Conservation (phyloP, 768 basidiomycete species). For the Agaricus sinodeliciosus region DNA sequence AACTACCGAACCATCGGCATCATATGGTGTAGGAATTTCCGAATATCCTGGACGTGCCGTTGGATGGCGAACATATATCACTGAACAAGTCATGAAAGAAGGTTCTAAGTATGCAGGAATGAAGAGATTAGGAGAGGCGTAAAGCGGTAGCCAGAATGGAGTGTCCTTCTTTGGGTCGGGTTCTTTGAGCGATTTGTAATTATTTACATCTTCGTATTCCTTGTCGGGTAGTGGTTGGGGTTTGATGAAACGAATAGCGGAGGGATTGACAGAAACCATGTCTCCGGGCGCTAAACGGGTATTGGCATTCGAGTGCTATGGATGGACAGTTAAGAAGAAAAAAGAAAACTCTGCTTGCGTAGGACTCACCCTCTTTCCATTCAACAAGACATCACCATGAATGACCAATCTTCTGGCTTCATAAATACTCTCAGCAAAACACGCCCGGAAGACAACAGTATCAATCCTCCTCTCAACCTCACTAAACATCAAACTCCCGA, state of each 20-base stretch:
- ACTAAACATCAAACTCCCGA: slow-evolving; percentile 91
- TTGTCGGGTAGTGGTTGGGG: slow-evolving; percentile 18
- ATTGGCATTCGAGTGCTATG: slow-evolving; percentile 76
- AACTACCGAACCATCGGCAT: slow-evolving; percentile 90
- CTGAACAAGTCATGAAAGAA: slow-evolving; percentile 84
- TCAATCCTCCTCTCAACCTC: slow-evolving; percentile 96
- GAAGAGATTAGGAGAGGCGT: slow-evolving; percentile 88
- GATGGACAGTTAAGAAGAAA: slow-evolving; percentile 6
- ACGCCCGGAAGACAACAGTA: slow-evolving; percentile 83
- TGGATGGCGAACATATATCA: slow-evolving; percentile 90
- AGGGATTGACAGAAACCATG: slow-evolving; percentile 84
- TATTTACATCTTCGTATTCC: slow-evolving; percentile 29
- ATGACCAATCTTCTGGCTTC: slow-evolving; percentile 83
- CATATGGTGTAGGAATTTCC: slow-evolving; percentile 93
- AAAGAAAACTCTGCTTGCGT: neutral
- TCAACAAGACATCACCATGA: slow-evolving; percentile 81
- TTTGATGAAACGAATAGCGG: slow-evolving; percentile 68
- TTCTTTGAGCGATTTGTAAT: slow-evolving; percentile 12
- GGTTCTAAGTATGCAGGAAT: slow-evolving; percentile 67
- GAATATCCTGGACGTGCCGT: slow-evolving; percentile 94
- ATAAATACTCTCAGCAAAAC: slow-evolving; percentile 85
- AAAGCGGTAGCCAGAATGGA: slow-evolving; percentile 81
- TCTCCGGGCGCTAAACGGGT: slow-evolving; percentile 90
- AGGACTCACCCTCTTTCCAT: slow-evolving; percentile 75
- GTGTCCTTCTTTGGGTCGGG: slow-evolving; percentile 26